Conservation (phyloP, 2,329 filamentous ascomycete species). For the Aulographum hederae region DNA sequence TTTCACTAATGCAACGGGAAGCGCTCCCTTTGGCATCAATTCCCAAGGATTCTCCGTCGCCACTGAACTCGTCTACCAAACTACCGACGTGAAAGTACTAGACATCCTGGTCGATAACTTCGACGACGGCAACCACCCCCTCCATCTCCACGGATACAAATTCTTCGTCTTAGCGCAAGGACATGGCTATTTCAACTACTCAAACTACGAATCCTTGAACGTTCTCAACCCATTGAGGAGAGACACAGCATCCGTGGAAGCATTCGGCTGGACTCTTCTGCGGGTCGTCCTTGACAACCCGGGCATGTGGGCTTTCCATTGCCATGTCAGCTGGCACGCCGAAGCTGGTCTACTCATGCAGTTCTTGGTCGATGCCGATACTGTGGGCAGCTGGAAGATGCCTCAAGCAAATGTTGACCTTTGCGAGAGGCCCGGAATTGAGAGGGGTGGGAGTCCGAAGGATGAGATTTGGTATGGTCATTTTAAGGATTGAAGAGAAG, state of each 20-base stretch:
- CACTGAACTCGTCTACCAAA: conserved; percentile 18
- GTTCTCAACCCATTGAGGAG: conserved; percentile 26
- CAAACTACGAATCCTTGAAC: conserved; percentile 10
- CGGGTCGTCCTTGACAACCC: conserved; percentile 38
- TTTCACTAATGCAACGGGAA: conserved; percentile 7
- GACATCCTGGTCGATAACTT: conserved; percentile 18
- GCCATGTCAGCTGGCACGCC: conserved; percentile 40
- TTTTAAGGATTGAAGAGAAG: too few species aligned
- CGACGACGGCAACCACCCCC: conserved; percentile 17
- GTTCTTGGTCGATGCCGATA: conserved; percentile 31
- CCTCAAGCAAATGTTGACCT: conserved; percentile 26
- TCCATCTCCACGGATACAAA: conserved; percentile 19
- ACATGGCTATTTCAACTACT: conserved; percentile 14
- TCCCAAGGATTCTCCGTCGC: conserved; percentile 11
- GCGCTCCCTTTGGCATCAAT: conserved; percentile 10
- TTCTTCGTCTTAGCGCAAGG: conserved; percentile 17
- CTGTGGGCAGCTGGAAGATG: conserved; percentile 23
- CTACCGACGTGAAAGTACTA: conserved; percentile 15
- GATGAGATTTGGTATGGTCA: conserved; percentile 28
- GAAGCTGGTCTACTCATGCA: conserved; percentile 43
- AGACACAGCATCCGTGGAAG: conserved; percentile 34
- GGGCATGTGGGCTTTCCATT: conserved; percentile 40
- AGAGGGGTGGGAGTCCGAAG: conserved; percentile 29
- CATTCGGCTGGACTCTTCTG: conserved; percentile 36
- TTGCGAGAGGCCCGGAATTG: conserved; percentile 28